Conservation (phyloP, 2,329 filamentous ascomycete genomes). For the Myrmaecium sp. region DNA sequence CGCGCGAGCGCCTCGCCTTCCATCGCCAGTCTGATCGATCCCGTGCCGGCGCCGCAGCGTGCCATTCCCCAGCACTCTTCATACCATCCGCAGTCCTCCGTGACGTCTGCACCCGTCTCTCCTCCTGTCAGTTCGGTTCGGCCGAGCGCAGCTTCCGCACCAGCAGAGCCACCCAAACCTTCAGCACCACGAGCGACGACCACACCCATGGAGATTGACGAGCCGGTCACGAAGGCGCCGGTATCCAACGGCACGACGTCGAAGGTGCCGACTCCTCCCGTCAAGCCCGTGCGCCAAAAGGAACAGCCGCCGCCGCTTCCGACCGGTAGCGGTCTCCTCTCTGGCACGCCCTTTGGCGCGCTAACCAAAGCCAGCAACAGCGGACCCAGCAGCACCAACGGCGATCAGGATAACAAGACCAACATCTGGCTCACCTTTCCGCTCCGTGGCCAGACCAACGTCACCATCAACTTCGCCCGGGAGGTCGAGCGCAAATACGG, state of each 20-base stretch:
- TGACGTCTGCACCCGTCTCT: conserved; percentile 23
- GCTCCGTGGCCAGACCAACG: conserved; percentile 66
- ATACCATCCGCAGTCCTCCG: conserved; percentile 17
- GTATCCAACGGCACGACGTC: conserved; percentile 22
- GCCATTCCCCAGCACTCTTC: conserved; percentile 5
- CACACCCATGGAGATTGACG: conserved; percentile 20
- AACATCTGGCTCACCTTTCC: conserved; percentile 76
- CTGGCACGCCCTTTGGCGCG: conserved; percentile 42
- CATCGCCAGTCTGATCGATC: conserved; percentile 79
- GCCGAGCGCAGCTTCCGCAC: neutral
- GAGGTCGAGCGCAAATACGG: conserved; percentile 89
- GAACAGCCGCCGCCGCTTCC: conserved; percentile 40
- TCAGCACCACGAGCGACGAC: conserved; percentile 8
- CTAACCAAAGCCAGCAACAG: conserved; percentile 28
- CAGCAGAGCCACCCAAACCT: neutral
- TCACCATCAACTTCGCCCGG: conserved; percentile 88
- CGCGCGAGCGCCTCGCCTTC: conserved; percentile 80
- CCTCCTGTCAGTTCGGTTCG: conserved; percentile 7
- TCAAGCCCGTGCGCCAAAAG: conserved; percentile 38
- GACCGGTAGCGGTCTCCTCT: conserved; percentile 46
- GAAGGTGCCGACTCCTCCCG: conserved; percentile 33
- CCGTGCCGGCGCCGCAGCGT: conserved; percentile 28
- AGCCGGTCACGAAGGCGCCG: conserved; percentile 15
- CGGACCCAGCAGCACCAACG: conserved; percentile 21
- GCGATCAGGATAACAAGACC: conserved; percentile 30